A percentile compares a stretch with the other conserved stretches of the same genome.
phyloP scores from a whole-genome alignment of 1,284 basidiomycete species.

The Puccinia triticina region DNA sequence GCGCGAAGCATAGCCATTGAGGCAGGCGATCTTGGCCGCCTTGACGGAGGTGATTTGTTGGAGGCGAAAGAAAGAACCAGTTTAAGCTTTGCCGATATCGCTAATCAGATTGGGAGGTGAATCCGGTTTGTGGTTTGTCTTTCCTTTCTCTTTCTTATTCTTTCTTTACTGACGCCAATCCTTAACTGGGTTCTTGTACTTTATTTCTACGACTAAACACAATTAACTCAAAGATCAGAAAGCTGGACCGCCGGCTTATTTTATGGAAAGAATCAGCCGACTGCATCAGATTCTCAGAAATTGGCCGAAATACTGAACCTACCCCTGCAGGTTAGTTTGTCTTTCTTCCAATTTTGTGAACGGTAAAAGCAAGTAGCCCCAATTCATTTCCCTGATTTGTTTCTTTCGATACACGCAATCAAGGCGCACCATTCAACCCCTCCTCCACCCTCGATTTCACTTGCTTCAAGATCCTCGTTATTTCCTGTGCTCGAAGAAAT shows the following conservation, averaged over 20 bases:
- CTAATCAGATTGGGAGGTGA: slow-evolving; percentile 29
- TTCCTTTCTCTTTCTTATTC: background rate
- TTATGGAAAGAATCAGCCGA: slow-evolving; percentile 26
- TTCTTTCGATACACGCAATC: background rate
- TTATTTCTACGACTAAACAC: background rate
- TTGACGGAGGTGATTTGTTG: background rate
- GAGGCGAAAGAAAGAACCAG: slow-evolving; percentile 9
- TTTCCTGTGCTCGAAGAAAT: slow-evolving; percentile 30
- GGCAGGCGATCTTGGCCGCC: background rate
- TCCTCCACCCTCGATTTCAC: background rate
- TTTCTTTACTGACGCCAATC: background rate
- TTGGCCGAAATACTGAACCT: slow-evolving; percentile 6
- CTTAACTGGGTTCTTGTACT: background rate
- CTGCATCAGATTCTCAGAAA: background rate
- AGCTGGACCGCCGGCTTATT: slow-evolving; percentile 30
- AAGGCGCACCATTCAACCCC: background rate
- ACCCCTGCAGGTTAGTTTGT: background rate
- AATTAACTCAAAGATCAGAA: slow-evolving; percentile 19
- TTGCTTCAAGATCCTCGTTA: slow-evolving; percentile 57
- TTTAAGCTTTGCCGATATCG: slow-evolving; percentile 30
- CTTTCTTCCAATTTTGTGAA: background rate
- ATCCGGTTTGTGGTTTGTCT: slow-evolving; percentile 7
- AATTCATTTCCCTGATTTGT: background rate
- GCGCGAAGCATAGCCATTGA: background rate
- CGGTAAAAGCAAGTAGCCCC: background rate